Base-by-base conservation (phyloP, 768 basidiomycete genomes). In the Termitomyces titanicus region DNA sequence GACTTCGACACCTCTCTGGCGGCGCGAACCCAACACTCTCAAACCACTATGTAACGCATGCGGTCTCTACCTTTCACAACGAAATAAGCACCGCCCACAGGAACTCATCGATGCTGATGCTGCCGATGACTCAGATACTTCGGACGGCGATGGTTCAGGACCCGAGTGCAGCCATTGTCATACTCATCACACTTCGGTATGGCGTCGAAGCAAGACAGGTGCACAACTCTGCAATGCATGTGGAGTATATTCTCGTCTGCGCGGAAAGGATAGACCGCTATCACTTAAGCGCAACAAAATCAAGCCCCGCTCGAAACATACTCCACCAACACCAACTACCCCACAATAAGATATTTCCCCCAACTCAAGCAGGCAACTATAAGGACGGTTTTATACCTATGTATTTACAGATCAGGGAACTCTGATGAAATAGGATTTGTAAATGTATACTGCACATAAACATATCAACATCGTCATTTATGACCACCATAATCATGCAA, bases 161-260 rank as follows among this genome's bases (percentile, higher is more conserved):
- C 79, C 78, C 2, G 74, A 78, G 59, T 80, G 79, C 45, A 77
- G 74, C 51, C 79, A 79, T 64, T 80, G 79, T 55, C 72, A 70
- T 53, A 79, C 79, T 9, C 76, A 76, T 51, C 74, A 71, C 39
- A 80, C 79, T 3, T 78, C 76, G 8, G 79, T 80, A 39, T 80
- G 79, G 79, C 69, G 79, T 37, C 67, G 79, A 47, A 78, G 77
- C 60, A 80, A 80, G 63, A 69, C 74, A 1, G 79, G 79, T 1
- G 76, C 74, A 12, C 77, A 78, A 60, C 69, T 80, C 1, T 80
- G 79, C 62, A 80, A 80, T 50, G 79, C 79, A 5, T 80, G 79
- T 61, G 79, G 79, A 22, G 79, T 80, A 9, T 80, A 80, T 56
- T 66, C 66, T 27, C 69, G 79, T 29, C 70, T 80, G 44, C 72